Base-by-base conservation (phyloP, 2,329 filamentous ascomycete species). In the Talaromyces albobiverticillius region DNA sequence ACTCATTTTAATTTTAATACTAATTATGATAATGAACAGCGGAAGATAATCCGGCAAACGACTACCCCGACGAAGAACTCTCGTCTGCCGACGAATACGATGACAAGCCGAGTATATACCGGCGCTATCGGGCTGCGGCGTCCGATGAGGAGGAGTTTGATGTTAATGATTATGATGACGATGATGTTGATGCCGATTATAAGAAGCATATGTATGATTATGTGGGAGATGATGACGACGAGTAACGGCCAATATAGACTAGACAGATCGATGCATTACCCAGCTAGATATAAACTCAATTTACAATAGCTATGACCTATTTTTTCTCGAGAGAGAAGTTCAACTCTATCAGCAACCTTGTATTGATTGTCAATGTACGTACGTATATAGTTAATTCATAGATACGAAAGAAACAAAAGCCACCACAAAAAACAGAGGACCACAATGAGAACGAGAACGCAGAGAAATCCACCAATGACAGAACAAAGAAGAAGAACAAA, bases 11-110 rank as follows among this genome's bases (percentile, higher is more conserved):
- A n/a, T n/a, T n/a, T n/a, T n/a, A n/a, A n/a, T 29, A 20, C 4
- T 54, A 7, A 54, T 25, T 34, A 26, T 45, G 10, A 49, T 4
- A n/a, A 13, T 25, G 8, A 29, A 53, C 55, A 78, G 76, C 76
- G 29, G 76, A 79, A 59, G 75, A 78, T 55, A 74, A 77, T 58
- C 76, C 76, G 23, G 73, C 73, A 46, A 79, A 79, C 60, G 76
- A 79, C 57, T 79, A 79, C 59, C 76, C 76, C 0, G 76, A 79
- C 53, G 76, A 79, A 55, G 76, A 79, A 49, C 64, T 77, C 29
- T 73, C 71, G 4, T 74, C 72, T 38, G 72, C 74, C n/a, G 76
- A 79, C 46, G 75, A 79, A 45, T 71, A 69, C 45, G 72, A 73
- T 42, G 68, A 73, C 48, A 65, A 65, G 1, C 61, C 65, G 36